Percentiles rank a stretch among this genome's conserved stretches.
Evolutionary conservation across 768 basidiomycete genomes (phyloP).

Genomic region (Agaricus subrufescens): DNA sequence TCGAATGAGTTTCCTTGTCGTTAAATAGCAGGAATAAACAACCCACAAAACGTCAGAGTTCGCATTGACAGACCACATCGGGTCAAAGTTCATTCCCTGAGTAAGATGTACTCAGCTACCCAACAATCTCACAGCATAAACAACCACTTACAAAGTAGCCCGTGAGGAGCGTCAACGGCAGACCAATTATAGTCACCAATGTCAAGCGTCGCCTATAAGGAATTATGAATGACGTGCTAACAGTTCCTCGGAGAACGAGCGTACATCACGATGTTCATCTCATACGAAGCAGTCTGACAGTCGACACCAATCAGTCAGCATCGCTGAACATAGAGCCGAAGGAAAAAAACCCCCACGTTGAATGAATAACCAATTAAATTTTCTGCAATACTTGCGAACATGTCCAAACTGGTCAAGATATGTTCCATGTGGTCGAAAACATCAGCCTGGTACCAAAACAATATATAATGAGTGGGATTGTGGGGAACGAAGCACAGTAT

Average conservation of each 20-base stretch:
- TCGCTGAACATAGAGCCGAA: background rate
- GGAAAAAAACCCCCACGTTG: constrained; percentile 43
- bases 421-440: constrained; percentile 77
- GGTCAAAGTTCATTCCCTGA: constrained; percentile 64
- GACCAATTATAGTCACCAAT: constrained; percentile 64
- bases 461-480: background rate
- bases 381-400: constrained; percentile 67
- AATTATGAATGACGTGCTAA: background rate
- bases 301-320: background rate
- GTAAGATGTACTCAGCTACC: background rate
- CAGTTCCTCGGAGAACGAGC: constrained; percentile 11
- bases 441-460: constrained; percentile 44
- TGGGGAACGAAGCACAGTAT: background rate
- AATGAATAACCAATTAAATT: constrained; percentile 73
- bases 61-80: constrained; percentile 44
- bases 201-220: constrained; percentile 55
- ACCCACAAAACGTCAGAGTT: constrained; percentile 45
- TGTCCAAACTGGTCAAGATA: constrained; percentile 63
- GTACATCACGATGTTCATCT: constrained; percentile 74
- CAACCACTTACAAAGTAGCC: constrained; percentile 49
- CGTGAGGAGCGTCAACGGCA: constrained; percentile 65
- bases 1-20: background rate
- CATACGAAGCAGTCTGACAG: constrained; percentile 62
- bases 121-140: background rate
- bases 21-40: background rate